Base-by-base conservation (phyloP, 768 basidiomycete species). In the Mycena belliarum region DNA sequence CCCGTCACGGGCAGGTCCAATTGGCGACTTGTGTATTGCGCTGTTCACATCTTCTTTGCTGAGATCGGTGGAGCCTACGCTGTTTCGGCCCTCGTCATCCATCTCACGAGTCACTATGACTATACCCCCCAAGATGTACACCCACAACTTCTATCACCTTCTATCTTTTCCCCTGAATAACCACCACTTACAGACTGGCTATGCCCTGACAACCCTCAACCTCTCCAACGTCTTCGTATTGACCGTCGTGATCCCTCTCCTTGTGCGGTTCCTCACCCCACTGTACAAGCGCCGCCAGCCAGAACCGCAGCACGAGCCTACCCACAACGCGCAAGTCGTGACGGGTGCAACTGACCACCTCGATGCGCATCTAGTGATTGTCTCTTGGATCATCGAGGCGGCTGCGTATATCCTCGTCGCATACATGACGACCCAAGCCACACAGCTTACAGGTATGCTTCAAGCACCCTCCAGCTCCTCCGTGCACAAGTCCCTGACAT, bases 21-120 rank as follows among this genome's bases (percentile, higher is more conserved):
- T 26, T 73, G 68, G 70, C 66, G 71, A 26, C 57, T 74, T n/a
- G 10, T 64, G 21, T 63, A 65, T 62, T 73, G 72, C 60, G 67
- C 66, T 0, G 43, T 42, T 6, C 72, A 74, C 52, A 56, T 45
- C 25, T 56, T 72, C 26, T 9, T 75, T n/a, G 61, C 60, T 10
- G 50, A 23, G 37, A 28, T 57, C 10, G 70, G 63, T 15, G 20
- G 28, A 35, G 12, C 46, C 2, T 72, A 71, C 21, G 45, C 54
- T 0, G 3, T 40, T 9, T 4, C 53, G 0, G 63, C 59, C 16
- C 66, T 70, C 56, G 1, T 73, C 6, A 64, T 70, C 18, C 52
- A 70, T 24, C 63, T 46, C 20, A 70, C 72, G 0, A 66, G 68
- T 7, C 60, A 61, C 44, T 68, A 68, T 40, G 56, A 65, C 44